Conservation (phyloP, 164 flowering plant species). For the Brasenia schreberi region DNA sequence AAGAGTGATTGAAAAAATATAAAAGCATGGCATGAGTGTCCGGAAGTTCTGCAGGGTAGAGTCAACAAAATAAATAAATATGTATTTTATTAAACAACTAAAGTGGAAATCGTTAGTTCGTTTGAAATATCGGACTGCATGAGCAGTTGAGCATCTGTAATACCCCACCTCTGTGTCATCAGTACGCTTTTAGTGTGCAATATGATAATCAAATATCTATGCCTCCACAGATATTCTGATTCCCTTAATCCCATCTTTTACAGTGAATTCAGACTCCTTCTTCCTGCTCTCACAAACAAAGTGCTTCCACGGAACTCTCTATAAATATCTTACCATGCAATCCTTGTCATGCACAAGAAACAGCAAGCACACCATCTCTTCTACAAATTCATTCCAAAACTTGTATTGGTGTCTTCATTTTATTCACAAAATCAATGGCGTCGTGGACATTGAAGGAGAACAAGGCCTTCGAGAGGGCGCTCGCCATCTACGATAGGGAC, state of each 20-base stretch:
- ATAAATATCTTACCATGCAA: not conserved
- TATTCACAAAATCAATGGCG: not conserved
- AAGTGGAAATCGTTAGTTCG: not conserved
- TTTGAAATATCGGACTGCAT: not conserved
- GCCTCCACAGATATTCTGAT: not conserved
- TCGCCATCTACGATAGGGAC: conserved; percentile 45
- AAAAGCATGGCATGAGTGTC: too few relatives aligned
- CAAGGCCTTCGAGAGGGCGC: conserved; percentile 58
- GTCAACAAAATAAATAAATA: too few relatives aligned
- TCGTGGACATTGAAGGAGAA: conserved; percentile 57
- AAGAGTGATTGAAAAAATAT: too few relatives aligned
- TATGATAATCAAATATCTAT: not conserved
- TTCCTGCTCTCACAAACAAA: too few relatives aligned
- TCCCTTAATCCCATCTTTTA: not conserved
- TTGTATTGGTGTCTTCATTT: not conserved
- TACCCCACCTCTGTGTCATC: too few relatives aligned
- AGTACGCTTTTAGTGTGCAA: not conserved
- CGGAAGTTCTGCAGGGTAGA: too few relatives aligned
- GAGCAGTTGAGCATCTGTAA: too few relatives aligned
- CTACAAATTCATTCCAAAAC: not conserved
- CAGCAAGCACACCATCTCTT: not conserved
- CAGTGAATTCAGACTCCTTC: not conserved
- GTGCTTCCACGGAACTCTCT: not conserved
- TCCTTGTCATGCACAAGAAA: not conserved
- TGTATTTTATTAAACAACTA: too few relatives aligned